Evolutionary conservation across 2,329 filamentous ascomycete species (phyloP).

Genomic region (Penicillium sp.): DNA sequence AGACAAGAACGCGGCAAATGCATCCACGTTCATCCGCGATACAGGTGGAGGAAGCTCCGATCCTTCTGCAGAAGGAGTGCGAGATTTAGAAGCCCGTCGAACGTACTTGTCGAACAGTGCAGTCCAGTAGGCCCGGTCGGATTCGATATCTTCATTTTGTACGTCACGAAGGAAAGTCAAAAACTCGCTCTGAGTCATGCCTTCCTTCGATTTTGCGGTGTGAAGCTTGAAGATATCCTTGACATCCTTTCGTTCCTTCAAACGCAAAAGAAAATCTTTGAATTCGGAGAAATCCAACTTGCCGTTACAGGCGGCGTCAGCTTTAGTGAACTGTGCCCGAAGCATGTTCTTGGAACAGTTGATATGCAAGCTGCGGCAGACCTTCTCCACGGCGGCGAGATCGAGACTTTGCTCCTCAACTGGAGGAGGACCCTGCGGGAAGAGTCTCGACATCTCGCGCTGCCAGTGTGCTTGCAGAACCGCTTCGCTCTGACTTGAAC

Average conservation of each 20-base stretch:
- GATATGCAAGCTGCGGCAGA: constrained; percentile 89
- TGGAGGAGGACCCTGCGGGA: constrained; percentile 41
- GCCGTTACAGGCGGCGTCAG: constrained; percentile 64
- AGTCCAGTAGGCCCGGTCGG: constrained; percentile 67
- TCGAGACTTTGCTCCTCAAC: constrained; percentile 71
- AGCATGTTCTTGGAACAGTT: constrained; percentile 78
- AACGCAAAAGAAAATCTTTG: constrained; percentile 73
- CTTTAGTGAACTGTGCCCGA: constrained; percentile 69
- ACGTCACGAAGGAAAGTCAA: constrained; percentile 68
- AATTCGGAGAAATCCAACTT: constrained; percentile 78
- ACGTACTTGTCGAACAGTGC: constrained; percentile 69
- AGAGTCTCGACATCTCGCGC: constrained; percentile 73
- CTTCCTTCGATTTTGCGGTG: constrained; percentile 58
- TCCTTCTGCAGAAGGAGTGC: constrained; percentile 44
- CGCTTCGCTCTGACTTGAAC: constrained; percentile 71
- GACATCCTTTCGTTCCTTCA: constrained; percentile 84
- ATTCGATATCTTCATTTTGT: constrained; percentile 74
- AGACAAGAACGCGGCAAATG: constrained; percentile 73
- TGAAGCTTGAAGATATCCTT: constrained; percentile 67
- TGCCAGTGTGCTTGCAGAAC: constrained; percentile 84
- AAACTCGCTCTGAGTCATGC: constrained; percentile 73
- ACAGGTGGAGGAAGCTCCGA: constrained; percentile 43
- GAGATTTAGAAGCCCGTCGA: constrained; percentile 55
- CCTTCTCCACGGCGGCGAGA: constrained; percentile 72
- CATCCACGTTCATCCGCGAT: constrained; percentile 70